phyloP scores from a whole-genome alignment of 768 basidiomycete species.

The Gloeophyllum trabeum region DNA sequence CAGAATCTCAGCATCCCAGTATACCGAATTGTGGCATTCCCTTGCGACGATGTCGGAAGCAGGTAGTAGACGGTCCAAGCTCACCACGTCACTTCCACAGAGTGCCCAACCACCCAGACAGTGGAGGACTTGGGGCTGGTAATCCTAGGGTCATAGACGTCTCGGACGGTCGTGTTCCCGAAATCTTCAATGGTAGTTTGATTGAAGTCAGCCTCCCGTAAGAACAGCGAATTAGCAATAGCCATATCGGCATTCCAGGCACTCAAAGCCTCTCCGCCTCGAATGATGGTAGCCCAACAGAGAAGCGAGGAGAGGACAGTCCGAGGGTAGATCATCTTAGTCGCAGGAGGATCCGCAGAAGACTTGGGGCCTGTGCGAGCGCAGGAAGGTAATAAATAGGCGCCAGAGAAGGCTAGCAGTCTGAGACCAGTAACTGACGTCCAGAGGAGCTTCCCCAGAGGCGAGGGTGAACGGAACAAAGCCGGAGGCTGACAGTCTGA shows the following conservation, averaged over 20 bases:
- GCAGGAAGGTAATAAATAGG: no score
- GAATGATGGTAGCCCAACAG: not conserved
- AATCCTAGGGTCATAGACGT: slow-evolving; percentile 41
- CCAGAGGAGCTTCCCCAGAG: no score
- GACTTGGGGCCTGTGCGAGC: no score
- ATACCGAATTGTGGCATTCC: not conserved
- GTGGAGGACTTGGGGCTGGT: slow-evolving; percentile 31
- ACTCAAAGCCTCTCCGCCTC: not conserved
- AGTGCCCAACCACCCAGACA: slow-evolving; percentile 38
- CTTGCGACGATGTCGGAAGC: not conserved
- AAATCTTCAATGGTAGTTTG: not conserved
- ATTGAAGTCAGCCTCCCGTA: not conserved
- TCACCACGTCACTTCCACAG: slow-evolving; percentile 42
- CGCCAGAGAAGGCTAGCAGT: no score
- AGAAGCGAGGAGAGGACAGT: no score
- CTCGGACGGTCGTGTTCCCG: slow-evolving; percentile 2
- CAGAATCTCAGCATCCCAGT: not conserved
- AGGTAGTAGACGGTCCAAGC: slow-evolving; percentile 10
- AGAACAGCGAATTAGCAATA: not conserved
- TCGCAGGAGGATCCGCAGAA: no score
- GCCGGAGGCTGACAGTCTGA: no score
- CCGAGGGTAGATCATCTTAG: no score
- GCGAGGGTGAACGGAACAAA: no score
- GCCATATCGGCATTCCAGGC: not conserved
- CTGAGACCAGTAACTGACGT: no score